A percentile compares a stretch with the other conserved stretches of the same genome.
Evolutionary conservation across 2,329 filamentous ascomycete species (phyloP).

Genomic region (Aureobasidium sp.): DNA sequence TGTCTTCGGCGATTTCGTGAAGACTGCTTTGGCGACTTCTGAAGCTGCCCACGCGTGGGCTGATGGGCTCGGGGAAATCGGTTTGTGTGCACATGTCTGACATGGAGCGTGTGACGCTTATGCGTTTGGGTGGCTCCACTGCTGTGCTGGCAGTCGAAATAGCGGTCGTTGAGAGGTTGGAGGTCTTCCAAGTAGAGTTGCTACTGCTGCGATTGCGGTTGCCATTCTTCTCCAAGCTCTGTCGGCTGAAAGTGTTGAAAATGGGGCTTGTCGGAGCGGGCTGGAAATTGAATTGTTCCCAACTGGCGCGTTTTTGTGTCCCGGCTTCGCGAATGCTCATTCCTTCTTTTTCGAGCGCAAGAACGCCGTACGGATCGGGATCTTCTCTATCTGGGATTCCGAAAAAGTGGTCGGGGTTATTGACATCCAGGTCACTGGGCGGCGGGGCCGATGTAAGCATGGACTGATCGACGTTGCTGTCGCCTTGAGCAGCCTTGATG

Average conservation of each 20-base stretch:
- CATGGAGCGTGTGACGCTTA: slow-evolving; percentile 38
- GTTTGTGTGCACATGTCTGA: slow-evolving; percentile 58
- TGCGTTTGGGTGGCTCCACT: background rate
- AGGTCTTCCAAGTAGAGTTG: slow-evolving; percentile 65
- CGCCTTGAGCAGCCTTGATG: slow-evolving; percentile 79
- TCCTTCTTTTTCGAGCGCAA: slow-evolving; percentile 83
- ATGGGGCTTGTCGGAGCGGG: slow-evolving; percentile 68
- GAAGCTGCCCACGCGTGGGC: slow-evolving; percentile 14
- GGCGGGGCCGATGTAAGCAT: slow-evolving; percentile 62
- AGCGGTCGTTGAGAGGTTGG: slow-evolving; percentile 48
- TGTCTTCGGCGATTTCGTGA: slow-evolving; percentile 28
- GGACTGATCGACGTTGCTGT: slow-evolving; percentile 61
- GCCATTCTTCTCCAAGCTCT: slow-evolving; percentile 57
- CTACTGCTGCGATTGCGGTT: slow-evolving; percentile 38
- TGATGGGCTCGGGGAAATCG: slow-evolving; percentile 20
- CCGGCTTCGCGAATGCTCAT: slow-evolving; percentile 88
- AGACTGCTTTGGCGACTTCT: slow-evolving; percentile 16
- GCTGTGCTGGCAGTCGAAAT: slow-evolving; percentile 46
- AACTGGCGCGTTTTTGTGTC: slow-evolving; percentile 61
- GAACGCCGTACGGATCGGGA: slow-evolving; percentile 84
- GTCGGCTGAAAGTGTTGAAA: slow-evolving; percentile 49
- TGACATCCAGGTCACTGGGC: slow-evolving; percentile 63
- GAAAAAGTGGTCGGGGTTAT: slow-evolving; percentile 49
- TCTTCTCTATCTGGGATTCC: slow-evolving; percentile 73
- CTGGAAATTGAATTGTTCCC: slow-evolving; percentile 75